Evolutionary conservation across 2,329 filamentous ascomycete genomes (phyloP).

Genomic region (Elsinoe fawcettii): DNA sequence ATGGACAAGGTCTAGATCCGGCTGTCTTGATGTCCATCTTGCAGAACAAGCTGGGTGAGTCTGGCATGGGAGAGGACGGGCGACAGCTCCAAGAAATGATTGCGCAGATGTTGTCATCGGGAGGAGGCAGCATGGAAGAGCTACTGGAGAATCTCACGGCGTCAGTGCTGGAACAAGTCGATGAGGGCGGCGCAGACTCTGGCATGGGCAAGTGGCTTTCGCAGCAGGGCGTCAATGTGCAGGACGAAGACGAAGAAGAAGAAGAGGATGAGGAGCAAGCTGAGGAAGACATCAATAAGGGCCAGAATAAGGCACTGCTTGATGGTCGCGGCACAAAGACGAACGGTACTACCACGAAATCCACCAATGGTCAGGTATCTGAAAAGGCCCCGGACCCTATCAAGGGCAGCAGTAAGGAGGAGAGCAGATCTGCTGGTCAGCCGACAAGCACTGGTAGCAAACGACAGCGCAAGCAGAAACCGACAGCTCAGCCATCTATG

Average conservation of each 20-base stretch:
- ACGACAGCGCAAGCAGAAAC: constrained; percentile 22
- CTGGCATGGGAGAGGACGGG: constrained; percentile 21
- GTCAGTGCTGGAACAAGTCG: constrained; percentile 32
- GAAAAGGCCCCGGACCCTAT: not conserved
- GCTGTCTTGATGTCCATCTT: constrained; percentile 31
- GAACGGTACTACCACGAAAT: not conserved
- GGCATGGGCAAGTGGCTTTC: constrained; percentile 28
- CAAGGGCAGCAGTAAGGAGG: not conserved
- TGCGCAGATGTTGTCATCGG: constrained; percentile 38
- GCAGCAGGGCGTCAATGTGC: constrained; percentile 26
- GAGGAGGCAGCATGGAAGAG: constrained; percentile 34
- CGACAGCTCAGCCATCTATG: constrained; percentile 23
- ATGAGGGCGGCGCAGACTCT: constrained; percentile 23
- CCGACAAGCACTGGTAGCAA: constrained; percentile 11
- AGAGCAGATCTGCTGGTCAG: not conserved
- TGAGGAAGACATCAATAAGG: not conserved
- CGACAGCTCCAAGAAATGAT: constrained; percentile 30
- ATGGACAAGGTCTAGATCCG: constrained; percentile 29
- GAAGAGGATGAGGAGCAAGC: constrained; percentile 21
- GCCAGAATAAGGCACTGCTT: not conserved
- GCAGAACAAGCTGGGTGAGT: constrained; percentile 25
- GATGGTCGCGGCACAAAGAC: not conserved
- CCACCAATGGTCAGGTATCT: not conserved
- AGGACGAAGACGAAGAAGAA: constrained; percentile 21
- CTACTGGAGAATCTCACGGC: constrained; percentile 36